These are phyloP conservation scores for Stemphylium beticola DNA, from an alignment of 2,329 filamentous ascomycete species.

Conservation along the genomic window DNA sequence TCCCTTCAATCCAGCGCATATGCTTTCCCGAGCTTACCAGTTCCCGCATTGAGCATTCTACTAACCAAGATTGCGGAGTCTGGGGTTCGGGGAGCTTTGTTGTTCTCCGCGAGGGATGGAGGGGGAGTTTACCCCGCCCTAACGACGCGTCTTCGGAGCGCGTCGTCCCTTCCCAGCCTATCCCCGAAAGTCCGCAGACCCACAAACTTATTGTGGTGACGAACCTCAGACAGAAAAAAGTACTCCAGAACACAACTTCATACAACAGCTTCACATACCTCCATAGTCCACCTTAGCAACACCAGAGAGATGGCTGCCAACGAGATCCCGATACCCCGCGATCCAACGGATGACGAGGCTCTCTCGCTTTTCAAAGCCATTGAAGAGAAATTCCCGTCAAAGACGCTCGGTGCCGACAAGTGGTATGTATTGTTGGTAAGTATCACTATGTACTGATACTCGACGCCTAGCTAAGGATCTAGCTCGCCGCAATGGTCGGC, in stretches of 20 bases:
- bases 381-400: conserved; percentile 53
- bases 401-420: conserved; percentile 51
- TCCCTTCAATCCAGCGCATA: no score
- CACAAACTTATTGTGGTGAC: not conserved
- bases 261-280: not conserved
- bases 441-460: no score
- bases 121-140: not conserved
- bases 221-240: no score
- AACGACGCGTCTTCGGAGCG: not conserved
- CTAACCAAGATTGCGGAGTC: not conserved
- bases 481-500: conserved; percentile 56
- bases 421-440: conserved; percentile 56
- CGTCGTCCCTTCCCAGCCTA: not conserved
- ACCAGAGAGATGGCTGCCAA: conserved; percentile 17
- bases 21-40: no score
- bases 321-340: conserved; percentile 20
- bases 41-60: no score
- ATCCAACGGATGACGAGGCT: conserved; percentile 50
- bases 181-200: not conserved
- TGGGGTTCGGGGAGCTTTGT: not conserved
- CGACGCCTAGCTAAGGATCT: no score
- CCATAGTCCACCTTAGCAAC: not conserved
- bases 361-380: conserved; percentile 51
- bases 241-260: not conserved
- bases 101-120: not conserved